Percentiles rank a stretch among this genome's conserved stretches.
Conservation (phyloP, 805 yeast genomes). For the Ogataea salicorniae region DNA sequence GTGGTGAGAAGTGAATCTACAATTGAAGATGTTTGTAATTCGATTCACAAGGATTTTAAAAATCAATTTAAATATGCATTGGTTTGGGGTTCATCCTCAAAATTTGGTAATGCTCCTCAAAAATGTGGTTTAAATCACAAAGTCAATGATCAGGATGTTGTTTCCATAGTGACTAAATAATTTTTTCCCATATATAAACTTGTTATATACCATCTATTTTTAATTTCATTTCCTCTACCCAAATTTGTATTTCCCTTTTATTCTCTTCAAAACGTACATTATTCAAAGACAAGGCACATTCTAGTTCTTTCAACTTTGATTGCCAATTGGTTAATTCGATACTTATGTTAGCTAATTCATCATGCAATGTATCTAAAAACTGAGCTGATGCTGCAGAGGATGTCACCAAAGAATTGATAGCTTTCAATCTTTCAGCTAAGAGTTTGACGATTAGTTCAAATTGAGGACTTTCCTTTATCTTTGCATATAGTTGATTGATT, state of each 20-base stretch:
- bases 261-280: slow-evolving; percentile 7
- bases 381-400: slow-evolving; percentile 6
- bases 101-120: slow-evolving; percentile 80
- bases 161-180: slow-evolving; percentile 80
- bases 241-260: slow-evolving; percentile 9
- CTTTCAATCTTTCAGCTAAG: slow-evolving; percentile 15
- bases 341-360: slow-evolving; percentile 16
- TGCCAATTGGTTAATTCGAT: slow-evolving; percentile 19
- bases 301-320: slow-evolving; percentile 17
- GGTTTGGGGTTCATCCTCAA: slow-evolving; percentile 95
- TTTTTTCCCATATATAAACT: neutral
- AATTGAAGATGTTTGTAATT: slow-evolving; percentile 83
- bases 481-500: slow-evolving; percentile 16
- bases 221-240: slow-evolving; percentile 9
- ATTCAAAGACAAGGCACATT: slow-evolving; percentile 7
- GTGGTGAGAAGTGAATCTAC: slow-evolving; percentile 79
- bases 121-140: slow-evolving; percentile 86
- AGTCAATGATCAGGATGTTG: slow-evolving; percentile 91
- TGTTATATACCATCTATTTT: slow-evolving; percentile 2
- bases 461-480: slow-evolving; percentile 16
- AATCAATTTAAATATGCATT: slow-evolving; percentile 88
- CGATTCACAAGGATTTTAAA: slow-evolving; percentile 89
- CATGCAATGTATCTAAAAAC: slow-evolving; percentile 12
- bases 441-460: slow-evolving; percentile 13
- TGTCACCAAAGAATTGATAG: slow-evolving; percentile 12